Evolutionary conservation across 306 rosid species (phyloP).

Genomic region (Senna siamea): DNA sequence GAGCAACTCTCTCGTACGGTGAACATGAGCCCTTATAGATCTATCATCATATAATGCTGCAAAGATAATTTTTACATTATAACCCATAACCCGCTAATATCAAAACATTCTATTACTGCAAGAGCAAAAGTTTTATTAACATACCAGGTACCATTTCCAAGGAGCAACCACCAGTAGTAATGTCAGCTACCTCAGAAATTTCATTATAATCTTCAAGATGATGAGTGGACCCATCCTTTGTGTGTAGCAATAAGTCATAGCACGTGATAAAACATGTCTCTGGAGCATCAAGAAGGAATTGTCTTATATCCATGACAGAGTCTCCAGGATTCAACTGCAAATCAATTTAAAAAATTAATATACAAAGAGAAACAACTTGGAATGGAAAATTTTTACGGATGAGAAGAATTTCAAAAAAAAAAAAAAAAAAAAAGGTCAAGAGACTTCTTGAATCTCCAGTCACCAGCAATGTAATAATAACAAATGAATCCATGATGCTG

Average conservation of each 20-base stretch:
- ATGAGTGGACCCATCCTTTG: slow-evolving; percentile 82
- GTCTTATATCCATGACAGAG: slow-evolving; percentile 95
- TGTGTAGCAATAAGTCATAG: slow-evolving; percentile 86
- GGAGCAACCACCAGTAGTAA: slow-evolving; percentile 91
- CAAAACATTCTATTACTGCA: slow-evolving; percentile 15
- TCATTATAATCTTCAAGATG: slow-evolving; percentile 94
- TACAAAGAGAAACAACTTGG: slow-evolving; percentile 22
- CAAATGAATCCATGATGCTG: slow-evolving; percentile 27
- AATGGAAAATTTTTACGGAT: not conserved
- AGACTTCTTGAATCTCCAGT: slow-evolving; percentile 3
- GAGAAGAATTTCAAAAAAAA: slow-evolving; percentile 3
- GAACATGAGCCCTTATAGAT: slow-evolving; percentile 97
- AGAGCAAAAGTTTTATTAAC: slow-evolving; percentile 24
- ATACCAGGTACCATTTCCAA: slow-evolving; percentile 99
- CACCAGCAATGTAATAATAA: not conserved
- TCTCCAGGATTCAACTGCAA: slow-evolving; percentile 95
- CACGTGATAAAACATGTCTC: slow-evolving; percentile 97
- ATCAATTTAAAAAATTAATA: slow-evolving; percentile 16
- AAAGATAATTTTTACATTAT: slow-evolving; percentile 44
- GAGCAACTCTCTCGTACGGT: slow-evolving; percentile 89
- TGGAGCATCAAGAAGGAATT: slow-evolving; percentile 97
- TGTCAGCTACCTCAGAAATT: slow-evolving; percentile 97
- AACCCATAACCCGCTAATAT: slow-evolving; percentile 42
- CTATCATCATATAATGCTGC: slow-evolving; percentile 99
- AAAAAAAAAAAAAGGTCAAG: slow-evolving; percentile 2